Evolutionary conservation across 2,329 filamentous ascomycete species (phyloP).

Genomic region (Plectosphaerella sp.): DNA sequence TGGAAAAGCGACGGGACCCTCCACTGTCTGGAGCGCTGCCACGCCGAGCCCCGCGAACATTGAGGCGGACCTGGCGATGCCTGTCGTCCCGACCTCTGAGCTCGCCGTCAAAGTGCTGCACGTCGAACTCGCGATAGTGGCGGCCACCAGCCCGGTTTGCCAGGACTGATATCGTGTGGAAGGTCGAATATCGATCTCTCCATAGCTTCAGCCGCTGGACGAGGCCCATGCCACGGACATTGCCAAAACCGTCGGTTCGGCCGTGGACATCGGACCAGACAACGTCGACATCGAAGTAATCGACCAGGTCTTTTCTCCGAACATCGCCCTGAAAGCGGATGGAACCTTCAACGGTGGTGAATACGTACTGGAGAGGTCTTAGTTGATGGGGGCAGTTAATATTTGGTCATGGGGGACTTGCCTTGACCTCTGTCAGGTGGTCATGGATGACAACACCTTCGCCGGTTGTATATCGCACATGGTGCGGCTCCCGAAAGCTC

Average conservation of each 20-base stretch:
- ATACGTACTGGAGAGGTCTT: conserved; percentile 33
- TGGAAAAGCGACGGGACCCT: conserved; percentile 34
- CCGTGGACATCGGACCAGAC: conserved; percentile 46
- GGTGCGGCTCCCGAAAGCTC: conserved; percentile 42
- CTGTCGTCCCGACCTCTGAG: conserved; percentile 41
- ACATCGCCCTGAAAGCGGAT: conserved; percentile 45
- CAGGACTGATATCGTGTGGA: conserved; percentile 42
- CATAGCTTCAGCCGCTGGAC: conserved; percentile 50
- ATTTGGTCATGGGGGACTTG: not conserved
- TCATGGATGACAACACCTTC: conserved; percentile 44
- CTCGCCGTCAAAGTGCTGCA: conserved; percentile 43
- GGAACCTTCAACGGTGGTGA: conserved; percentile 42
- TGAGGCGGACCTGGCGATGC: conserved; percentile 38
- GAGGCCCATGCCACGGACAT: conserved; percentile 43
- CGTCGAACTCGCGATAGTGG: conserved; percentile 42
- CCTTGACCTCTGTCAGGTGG: conserved; percentile 38
- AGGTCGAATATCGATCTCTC: conserved; percentile 42
- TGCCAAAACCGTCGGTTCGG: conserved; percentile 45
- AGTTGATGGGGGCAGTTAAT: too few relatives aligned
- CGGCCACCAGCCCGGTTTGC: conserved; percentile 39
- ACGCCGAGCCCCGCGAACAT: conserved; percentile 31
- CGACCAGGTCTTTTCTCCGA: conserved; percentile 40
- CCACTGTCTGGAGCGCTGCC: conserved; percentile 33
- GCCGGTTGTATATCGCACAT: conserved; percentile 41
- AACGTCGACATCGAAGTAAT: conserved; percentile 48